Conservation (phyloP, 2,329 filamentous ascomycete genomes). For the Apiospora malaysiana region DNA sequence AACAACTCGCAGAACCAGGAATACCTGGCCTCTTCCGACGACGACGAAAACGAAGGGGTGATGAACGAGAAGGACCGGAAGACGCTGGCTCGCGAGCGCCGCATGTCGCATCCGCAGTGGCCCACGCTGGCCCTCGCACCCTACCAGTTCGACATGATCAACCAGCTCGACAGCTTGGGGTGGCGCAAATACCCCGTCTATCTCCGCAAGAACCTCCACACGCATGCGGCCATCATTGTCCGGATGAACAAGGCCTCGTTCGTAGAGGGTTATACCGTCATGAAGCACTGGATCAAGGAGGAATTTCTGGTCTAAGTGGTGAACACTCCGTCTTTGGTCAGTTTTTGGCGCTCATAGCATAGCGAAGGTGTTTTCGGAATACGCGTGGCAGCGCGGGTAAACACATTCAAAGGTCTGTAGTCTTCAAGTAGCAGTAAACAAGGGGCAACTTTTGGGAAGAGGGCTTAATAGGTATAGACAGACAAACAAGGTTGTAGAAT, state of each 20-base stretch:
- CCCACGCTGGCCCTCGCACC: conserved; percentile 80
- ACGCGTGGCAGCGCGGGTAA: neutral
- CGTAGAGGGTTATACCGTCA: conserved; percentile 77
- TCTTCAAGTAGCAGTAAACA: neutral
- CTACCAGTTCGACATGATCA: conserved; percentile 85
- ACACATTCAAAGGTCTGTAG: neutral
- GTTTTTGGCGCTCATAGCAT: conserved; percentile 14
- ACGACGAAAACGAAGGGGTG: conserved; percentile 53
- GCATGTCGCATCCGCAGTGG: conserved; percentile 48
- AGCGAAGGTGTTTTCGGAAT: conserved; percentile 8
- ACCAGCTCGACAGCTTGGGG: conserved; percentile 70
- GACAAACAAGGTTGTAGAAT: neutral
- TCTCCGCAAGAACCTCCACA: conserved; percentile 79
- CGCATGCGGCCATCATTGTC: conserved; percentile 89
- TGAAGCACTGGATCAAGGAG: conserved; percentile 80
- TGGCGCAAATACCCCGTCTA: conserved; percentile 73
- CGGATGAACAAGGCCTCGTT: conserved; percentile 71
- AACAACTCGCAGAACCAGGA: conserved; percentile 73
- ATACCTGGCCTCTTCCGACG: conserved; percentile 66
- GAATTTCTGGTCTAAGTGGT: conserved; percentile 70
- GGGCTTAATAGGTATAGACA: conserved; percentile 13
- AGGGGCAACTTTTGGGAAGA: conserved; percentile 5
- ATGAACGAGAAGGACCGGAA: conserved; percentile 42
- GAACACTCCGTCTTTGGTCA: conserved; percentile 9
- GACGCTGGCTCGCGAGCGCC: conserved; percentile 49